These are phyloP conservation scores for Coemansia erecta DNA, from an alignment of 192 early-diverging fungal species.

Conservation along the genomic window DNA sequence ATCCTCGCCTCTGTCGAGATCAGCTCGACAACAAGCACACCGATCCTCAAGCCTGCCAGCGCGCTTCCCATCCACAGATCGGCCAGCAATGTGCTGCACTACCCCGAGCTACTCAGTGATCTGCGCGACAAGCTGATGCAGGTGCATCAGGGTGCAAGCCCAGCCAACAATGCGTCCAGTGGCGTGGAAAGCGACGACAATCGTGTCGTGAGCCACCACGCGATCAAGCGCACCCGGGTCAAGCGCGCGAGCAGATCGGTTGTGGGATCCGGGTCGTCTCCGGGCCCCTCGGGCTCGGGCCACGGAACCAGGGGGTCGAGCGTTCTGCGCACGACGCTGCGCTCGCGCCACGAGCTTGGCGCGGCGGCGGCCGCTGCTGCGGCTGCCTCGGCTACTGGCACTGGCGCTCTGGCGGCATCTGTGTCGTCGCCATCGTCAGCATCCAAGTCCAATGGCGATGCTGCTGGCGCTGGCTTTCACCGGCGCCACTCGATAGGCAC, in stretches of 20 bases:
- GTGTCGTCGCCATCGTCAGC: neutral
- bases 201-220: slow-evolving; percentile 10
- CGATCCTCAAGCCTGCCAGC: slow-evolving; percentile 27
- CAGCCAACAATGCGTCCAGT: slow-evolving; percentile 26
- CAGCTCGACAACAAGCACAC: slow-evolving; percentile 38
- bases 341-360: slow-evolving; percentile 9
- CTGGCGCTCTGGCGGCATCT: neutral
- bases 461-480: slow-evolving; percentile 18
- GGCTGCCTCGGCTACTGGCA: neutral
- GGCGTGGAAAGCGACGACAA: slow-evolving; percentile 46
- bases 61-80: slow-evolving; percentile 43
- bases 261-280: slow-evolving; percentile 1
- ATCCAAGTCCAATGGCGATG: neutral
- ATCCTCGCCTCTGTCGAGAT: neutral
- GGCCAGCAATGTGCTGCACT: slow-evolving; percentile 54
- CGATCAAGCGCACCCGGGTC: slow-evolving; percentile 16
- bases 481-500: slow-evolving; percentile 51
- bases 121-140: slow-evolving; percentile 50
- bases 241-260: slow-evolving; percentile 20
- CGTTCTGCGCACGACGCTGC: slow-evolving; percentile 8
- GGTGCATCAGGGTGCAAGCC: slow-evolving; percentile 33
- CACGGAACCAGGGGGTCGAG: neutral
- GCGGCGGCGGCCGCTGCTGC: slow-evolving; percentile 10
- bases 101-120: slow-evolving; percentile 53
- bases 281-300: neutral